Conservation (phyloP, 805 yeast genomes). For the Candida insectorum region DNA sequence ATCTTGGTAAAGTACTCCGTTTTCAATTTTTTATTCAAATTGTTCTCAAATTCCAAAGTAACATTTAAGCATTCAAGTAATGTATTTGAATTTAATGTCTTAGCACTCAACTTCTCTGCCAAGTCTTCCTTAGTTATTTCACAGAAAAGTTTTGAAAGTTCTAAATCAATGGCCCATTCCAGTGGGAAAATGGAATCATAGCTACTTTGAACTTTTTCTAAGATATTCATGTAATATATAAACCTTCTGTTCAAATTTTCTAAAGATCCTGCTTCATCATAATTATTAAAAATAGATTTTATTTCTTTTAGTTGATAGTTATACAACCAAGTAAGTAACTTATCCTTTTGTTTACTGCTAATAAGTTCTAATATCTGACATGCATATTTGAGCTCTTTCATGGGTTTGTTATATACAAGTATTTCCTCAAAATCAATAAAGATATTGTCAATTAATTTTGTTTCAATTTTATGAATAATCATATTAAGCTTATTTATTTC, state of each 20-base stretch:
- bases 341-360: constrained; percentile 53
- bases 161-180: constrained; percentile 67
- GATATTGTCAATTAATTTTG: constrained; percentile 62
- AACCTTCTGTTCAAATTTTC: constrained; percentile 83
- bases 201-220: constrained; percentile 54
- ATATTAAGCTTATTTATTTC: constrained; percentile 68
- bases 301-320: constrained; percentile 70
- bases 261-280: constrained; percentile 92
- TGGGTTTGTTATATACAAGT: constrained; percentile 24
- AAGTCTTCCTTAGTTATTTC: constrained; percentile 68
- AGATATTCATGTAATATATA: constrained; percentile 71
- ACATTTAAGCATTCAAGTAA: constrained; percentile 68
- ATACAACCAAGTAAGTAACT: constrained; percentile 71
- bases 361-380: constrained; percentile 68
- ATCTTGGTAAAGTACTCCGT: constrained; percentile 41
- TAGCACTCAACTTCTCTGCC: constrained; percentile 19
- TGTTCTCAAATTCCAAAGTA: constrained; percentile 81
- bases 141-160: constrained; percentile 62
- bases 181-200: constrained; percentile 59
- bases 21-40: constrained; percentile 60
- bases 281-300: constrained; percentile 64
- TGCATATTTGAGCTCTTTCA: constrained; percentile 50
- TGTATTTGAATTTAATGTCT: constrained; percentile 53
- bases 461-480: constrained; percentile 56
- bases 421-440: constrained; percentile 64